A percentile compares a stretch with the other conserved stretches of the same genome.
Conservation (phyloP, 768 basidiomycete species). For the Kwoniella shandongensis region DNA sequence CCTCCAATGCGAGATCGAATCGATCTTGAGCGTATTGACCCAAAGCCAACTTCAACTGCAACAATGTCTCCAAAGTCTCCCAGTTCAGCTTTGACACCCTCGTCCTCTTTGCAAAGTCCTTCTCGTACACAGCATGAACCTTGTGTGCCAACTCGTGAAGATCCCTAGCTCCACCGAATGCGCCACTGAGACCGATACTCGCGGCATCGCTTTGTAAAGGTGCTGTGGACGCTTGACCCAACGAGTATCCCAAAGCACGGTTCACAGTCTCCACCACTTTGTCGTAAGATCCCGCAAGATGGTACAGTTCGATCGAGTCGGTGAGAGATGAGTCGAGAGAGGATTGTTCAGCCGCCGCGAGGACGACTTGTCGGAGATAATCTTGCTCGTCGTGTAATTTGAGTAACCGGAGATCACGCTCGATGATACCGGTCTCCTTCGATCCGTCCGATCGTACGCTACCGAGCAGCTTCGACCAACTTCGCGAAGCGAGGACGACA, state of each 20-base stretch:
- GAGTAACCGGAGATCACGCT: constrained; percentile 75
- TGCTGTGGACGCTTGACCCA: constrained; percentile 60
- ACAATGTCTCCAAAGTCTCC: constrained; percentile 59
- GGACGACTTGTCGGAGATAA: constrained; percentile 78
- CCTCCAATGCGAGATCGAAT: constrained; percentile 77
- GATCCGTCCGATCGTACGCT: constrained; percentile 85
- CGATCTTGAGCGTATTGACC: constrained; percentile 70
- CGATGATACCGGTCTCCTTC: constrained; percentile 87
- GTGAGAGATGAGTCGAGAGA: constrained; percentile 78
- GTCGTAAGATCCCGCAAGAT: constrained; percentile 84
- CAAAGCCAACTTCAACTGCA: constrained; percentile 78
- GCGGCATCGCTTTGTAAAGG: constrained; percentile 37
- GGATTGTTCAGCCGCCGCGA: constrained; percentile 75
- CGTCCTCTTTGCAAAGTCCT: constrained; percentile 69
- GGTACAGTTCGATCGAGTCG: constrained; percentile 93
- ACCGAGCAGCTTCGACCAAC: constrained; percentile 92
- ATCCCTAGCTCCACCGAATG: constrained; percentile 58
- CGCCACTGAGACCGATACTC: constrained; percentile 55
- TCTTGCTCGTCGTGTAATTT: constrained; percentile 65
- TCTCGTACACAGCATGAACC: constrained; percentile 68
- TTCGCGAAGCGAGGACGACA: constrained; percentile 54
- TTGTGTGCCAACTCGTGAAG: constrained; percentile 68
- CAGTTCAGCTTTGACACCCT: constrained; percentile 67
- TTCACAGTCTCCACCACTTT: constrained; percentile 87
- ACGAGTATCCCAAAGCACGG: constrained; percentile 77